These are phyloP conservation scores for Yamadazyma dendronema DNA, from an alignment of 1,139 yeast genomes.

Conservation along the genomic window DNA sequence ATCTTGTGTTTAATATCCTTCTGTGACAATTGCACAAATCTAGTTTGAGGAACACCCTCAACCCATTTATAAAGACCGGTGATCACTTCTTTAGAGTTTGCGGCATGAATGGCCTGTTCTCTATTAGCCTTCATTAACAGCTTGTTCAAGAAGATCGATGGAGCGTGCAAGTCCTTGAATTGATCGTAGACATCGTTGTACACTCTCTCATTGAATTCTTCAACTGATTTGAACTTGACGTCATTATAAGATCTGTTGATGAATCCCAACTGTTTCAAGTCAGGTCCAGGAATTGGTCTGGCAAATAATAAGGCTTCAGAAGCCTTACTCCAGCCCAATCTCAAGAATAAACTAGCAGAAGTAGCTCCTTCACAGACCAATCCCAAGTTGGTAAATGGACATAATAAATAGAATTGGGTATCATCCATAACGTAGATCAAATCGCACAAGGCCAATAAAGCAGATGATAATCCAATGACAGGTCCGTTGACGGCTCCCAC, in stretches of 20 bases:
- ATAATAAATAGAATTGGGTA: conserved; percentile 53
- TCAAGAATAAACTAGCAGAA: conserved; percentile 62
- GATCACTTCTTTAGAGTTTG: conserved; percentile 65
- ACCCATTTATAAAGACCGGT: conserved; percentile 71
- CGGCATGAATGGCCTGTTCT: conserved; percentile 44
- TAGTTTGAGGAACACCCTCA: conserved; percentile 69
- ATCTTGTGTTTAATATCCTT: conserved; percentile 65
- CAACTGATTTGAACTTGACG: conserved; percentile 47
- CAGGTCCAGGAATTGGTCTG: conserved; percentile 62
- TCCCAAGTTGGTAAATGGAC: conserved; percentile 84
- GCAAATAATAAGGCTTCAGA: conserved; percentile 73
- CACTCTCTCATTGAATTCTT: conserved; percentile 59
- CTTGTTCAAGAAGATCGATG: conserved; percentile 64
- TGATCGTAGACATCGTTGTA: conserved; percentile 44
- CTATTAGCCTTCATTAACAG: conserved; percentile 51
- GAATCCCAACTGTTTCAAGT: conserved; percentile 58
- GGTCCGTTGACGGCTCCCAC: conserved; percentile 86
- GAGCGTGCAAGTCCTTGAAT: conserved; percentile 51
- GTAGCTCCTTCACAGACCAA: conserved; percentile 83
- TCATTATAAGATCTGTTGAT: conserved; percentile 50
- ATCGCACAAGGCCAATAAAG: conserved; percentile 73
- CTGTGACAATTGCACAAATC: conserved; percentile 56
- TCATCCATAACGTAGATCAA: conserved; percentile 68
- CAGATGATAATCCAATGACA: conserved; percentile 76
- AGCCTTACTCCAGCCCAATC: conserved; percentile 74